Conservation (phyloP, 2,329 filamentous ascomycete genomes). For the Coniochaeta prunicola region DNA sequence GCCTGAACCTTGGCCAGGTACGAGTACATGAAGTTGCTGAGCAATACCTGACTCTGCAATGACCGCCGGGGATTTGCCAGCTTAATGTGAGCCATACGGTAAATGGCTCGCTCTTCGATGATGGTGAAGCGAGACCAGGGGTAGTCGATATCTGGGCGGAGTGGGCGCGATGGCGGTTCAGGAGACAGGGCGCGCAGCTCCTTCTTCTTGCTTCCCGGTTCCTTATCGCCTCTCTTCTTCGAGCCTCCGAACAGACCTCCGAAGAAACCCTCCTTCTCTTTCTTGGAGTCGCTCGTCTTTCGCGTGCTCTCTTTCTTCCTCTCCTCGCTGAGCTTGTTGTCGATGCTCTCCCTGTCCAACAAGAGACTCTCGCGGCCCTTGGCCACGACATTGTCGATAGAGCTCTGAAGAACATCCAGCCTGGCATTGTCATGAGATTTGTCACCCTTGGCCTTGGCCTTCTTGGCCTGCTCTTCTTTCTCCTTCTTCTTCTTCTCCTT, state of each 20-base stretch:
- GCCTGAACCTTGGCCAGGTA: constrained; percentile 98
- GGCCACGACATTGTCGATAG: constrained; percentile 62
- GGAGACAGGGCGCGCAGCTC: constrained; percentile 72
- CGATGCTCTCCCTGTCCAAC: constrained; percentile 68
- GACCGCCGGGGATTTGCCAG: constrained; percentile 92
- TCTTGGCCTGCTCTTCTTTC: constrained; percentile 43
- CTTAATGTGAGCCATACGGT: constrained; percentile 98
- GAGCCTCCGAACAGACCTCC: constrained; percentile 86
- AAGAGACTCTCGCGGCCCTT: constrained; percentile 77
- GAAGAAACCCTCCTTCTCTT: constrained; percentile 90
- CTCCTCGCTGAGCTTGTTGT: constrained; percentile 69
- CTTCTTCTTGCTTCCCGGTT: constrained; percentile 65
- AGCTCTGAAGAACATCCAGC: constrained; percentile 79
- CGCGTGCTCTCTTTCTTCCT: constrained; percentile 72
- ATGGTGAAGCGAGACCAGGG: constrained; percentile 95
- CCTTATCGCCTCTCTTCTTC: constrained; percentile 79
- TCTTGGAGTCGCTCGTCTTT: constrained; percentile 70
- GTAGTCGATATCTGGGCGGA: constrained; percentile 87
- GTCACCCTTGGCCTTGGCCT: constrained; percentile 57
- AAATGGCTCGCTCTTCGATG: constrained; percentile 91
- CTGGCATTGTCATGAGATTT: constrained; percentile 70
- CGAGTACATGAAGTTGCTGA: constrained; percentile 99
- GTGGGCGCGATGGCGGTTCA: constrained; percentile 62
- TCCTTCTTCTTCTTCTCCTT: constrained; percentile 62
- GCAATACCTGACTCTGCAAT: constrained; percentile 85